Conservation (phyloP, 768 basidiomycete species). For the Serendipita sp. region DNA sequence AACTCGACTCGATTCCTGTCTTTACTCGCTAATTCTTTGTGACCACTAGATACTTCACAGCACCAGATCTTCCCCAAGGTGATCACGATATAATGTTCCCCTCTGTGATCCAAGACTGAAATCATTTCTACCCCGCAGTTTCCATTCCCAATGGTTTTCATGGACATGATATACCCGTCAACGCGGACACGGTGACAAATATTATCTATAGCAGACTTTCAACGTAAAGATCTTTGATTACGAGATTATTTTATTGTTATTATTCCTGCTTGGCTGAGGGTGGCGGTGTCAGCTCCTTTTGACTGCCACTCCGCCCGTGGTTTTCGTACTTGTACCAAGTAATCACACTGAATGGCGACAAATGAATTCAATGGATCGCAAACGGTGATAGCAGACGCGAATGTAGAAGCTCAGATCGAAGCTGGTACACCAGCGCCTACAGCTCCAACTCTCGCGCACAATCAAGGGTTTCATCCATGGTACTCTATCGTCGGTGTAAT, state of each 20-base stretch:
- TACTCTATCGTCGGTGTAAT: not conserved
- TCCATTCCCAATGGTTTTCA: not conserved
- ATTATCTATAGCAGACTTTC: not conserved
- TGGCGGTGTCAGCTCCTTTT: not conserved
- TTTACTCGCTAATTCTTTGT: not conserved
- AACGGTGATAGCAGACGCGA: not conserved
- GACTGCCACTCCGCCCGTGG: not conserved
- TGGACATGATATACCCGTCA: not conserved
- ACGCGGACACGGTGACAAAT: not conserved
- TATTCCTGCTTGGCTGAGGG: not conserved
- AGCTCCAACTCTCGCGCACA: not conserved
- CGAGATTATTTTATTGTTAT: not conserved
- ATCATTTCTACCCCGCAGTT: not conserved
- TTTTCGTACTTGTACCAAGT: not conserved
- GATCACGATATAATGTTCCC: too few relatives aligned
- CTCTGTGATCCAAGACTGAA: not conserved
- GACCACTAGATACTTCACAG: not conserved
- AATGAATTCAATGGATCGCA: not conserved
- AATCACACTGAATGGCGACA: not conserved
- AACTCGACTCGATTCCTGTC: not conserved
- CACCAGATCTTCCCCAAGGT: not conserved
- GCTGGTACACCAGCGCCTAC: not conserved
- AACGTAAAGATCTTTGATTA: not conserved
- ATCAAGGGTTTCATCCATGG: not conserved
- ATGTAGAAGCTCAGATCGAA: not conserved